Base-by-base conservation (phyloP, 2,329 filamentous ascomycete genomes). In the Drechslerella dactyloides region DNA sequence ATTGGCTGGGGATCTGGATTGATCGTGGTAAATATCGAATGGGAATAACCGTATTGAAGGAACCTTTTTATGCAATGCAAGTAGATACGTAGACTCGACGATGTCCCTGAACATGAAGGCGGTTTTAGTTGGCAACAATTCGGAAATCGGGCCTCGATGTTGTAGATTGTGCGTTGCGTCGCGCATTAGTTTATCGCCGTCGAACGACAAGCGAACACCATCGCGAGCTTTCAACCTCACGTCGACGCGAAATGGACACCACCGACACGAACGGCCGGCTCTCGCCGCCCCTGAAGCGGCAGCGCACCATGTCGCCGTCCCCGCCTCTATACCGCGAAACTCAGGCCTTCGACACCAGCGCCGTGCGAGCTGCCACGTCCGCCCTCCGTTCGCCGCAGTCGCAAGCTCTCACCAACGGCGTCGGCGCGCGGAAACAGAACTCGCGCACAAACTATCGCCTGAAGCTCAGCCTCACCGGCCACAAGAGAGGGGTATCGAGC, bases 401-500 rank as follows among this genome's bases (percentile, higher is more conserved):
- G 3, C 35, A 58, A 42, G 46, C 54, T 23, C 42, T 27, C 15
- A 17, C 24, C 23, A 62, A 66, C 44, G 10, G n/a, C 27, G 15
- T 55, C n/a, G 44, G 59, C 17, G 17, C 46, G 15, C 60, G 56
- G 35, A 58, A 44, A 37, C 37, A 37, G 17, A 52, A 24, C 35
- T 37, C 48, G 11, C 27, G 61, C 13, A 84, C 92, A 15, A 84
- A 89, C 78, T 96, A 92, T 81, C 84, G 82, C 46, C 85, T 87
- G 35, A 86, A 87, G 59, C 85, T 93, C 74, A 84, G 89, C 19
- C 84, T 97, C 19, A 85, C 84, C 72, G 93, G 92, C 1, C 93
- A 97, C 81, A 84, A 85, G 55, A 87, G 88, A 70, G 88, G 90
- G 21, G 86, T 97, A 0, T 90, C 93, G 1, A 88, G 91, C 60